Conservation (phyloP, 306 rosid species). For the Begonia loranthoides region DNA sequence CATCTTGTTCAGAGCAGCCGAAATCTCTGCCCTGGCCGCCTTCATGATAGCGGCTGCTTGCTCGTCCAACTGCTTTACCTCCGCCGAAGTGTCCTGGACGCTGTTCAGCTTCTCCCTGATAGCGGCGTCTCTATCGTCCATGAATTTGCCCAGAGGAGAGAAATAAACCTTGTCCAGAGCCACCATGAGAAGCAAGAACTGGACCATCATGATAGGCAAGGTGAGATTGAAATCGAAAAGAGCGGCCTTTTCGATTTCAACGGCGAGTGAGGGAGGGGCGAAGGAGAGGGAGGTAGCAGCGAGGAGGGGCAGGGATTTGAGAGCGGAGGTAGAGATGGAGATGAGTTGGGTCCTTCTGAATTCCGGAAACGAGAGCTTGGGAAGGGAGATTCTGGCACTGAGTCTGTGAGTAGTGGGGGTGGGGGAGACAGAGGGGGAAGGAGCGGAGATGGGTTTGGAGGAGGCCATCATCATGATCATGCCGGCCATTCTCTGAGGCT, state of each 20-base stretch:
- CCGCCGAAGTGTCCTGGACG: slow-evolving; percentile 67
- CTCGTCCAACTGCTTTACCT: slow-evolving; percentile 78
- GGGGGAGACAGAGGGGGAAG: slow-evolving; percentile 16
- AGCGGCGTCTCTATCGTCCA: slow-evolving; percentile 68
- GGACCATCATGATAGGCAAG: slow-evolving; percentile 55
- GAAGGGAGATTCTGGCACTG: slow-evolving; percentile 26
- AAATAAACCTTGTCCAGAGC: slow-evolving; percentile 73
- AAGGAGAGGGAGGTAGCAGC: slow-evolving; percentile 36
- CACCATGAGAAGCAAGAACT: slow-evolving; percentile 70
- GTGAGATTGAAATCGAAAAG: slow-evolving; percentile 90
- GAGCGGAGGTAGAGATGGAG: slow-evolving; percentile 25
- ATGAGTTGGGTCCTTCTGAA: slow-evolving; percentile 18
- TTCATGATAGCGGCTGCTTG: slow-evolving; percentile 55
- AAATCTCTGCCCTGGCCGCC: slow-evolving; percentile 81
- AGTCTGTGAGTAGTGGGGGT: slow-evolving; percentile 3
- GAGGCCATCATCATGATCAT: slow-evolving; percentile 59
- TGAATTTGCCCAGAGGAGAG: slow-evolving; percentile 73
- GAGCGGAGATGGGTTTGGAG: slow-evolving; percentile 30
- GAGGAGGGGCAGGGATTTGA: slow-evolving; percentile 41
- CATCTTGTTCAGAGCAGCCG: slow-evolving; percentile 78
- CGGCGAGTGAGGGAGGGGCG: slow-evolving; percentile 60
- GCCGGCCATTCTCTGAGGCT: slow-evolving; percentile 36
- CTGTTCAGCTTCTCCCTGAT: slow-evolving; percentile 69
- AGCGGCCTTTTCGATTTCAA: slow-evolving; percentile 62
- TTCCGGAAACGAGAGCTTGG: slow-evolving; percentile 38